Conservation (phyloP, 768 basidiomycete genomes). For the Auriculariales sp. region DNA sequence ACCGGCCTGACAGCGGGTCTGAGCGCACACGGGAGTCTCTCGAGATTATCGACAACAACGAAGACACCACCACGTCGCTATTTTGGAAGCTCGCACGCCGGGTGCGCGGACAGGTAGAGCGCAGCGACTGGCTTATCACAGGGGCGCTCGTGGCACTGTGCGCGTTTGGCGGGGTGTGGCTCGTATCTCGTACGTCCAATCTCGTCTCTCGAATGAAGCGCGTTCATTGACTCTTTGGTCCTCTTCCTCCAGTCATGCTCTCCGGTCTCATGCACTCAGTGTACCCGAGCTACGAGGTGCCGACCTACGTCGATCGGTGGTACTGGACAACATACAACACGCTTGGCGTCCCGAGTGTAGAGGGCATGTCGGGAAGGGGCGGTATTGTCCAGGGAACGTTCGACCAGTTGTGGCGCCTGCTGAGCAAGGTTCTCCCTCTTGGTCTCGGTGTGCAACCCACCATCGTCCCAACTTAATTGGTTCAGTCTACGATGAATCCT, state of each 20-base stretch:
- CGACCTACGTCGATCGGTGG: conserved; percentile 60
- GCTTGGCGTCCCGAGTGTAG: conserved; percentile 40
- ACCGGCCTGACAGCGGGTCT: conserved; percentile 7
- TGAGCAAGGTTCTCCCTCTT: no score
- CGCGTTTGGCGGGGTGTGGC: conserved; percentile 24
- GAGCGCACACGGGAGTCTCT: no score
- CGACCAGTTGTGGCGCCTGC: background rate
- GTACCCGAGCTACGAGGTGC: conserved; percentile 46
- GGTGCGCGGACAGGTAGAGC: conserved; percentile 13
- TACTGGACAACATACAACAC: conserved; percentile 72
- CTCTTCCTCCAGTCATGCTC: conserved; percentile 45
- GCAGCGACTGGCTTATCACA: conserved; percentile 19
- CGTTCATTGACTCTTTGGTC: conserved; percentile 36
- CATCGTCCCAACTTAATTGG: no score
- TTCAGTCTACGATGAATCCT: no score
- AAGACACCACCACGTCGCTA: no score
- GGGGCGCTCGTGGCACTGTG: conserved; percentile 19
- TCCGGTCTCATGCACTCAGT: conserved; percentile 45
- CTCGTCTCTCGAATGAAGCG: background rate
- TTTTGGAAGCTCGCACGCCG: no score
- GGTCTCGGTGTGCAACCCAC: no score
- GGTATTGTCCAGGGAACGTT: background rate
- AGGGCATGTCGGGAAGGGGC: background rate
- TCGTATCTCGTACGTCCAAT: background rate
- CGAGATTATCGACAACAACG: no score